Percentiles rank a stretch among this genome's conserved stretches.
Evolutionary conservation across 352 stramenopile species (phyloP).

Genomic region (Globisporangium alternatum): DNA sequence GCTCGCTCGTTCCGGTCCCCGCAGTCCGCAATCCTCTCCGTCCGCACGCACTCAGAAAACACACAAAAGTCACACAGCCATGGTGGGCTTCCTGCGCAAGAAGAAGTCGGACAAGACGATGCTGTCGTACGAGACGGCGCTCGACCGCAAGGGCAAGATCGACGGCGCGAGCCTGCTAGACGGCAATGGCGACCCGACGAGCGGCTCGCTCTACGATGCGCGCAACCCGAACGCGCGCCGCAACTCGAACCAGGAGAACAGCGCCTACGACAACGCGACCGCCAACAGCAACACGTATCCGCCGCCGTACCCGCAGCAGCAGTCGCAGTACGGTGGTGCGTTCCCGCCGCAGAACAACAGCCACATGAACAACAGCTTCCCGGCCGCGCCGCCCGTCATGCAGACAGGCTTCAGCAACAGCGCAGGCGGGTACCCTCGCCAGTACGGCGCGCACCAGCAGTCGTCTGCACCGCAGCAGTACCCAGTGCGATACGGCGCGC

Average conservation of each 20-base stretch:
- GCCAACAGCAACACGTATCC: constrained; percentile 42
- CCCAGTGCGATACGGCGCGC: constrained; percentile 15
- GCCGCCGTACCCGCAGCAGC: constrained; percentile 47
- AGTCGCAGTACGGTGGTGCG: constrained; percentile 21
- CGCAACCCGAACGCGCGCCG: constrained; percentile 30
- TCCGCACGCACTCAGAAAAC: neutral
- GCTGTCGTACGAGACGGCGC: constrained; percentile 65
- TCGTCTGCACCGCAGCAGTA: constrained; percentile 18
- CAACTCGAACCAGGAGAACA: constrained; percentile 67
- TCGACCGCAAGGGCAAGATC: constrained; percentile 83
- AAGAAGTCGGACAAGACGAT: constrained; percentile 77
- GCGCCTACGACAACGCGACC: constrained; percentile 14
- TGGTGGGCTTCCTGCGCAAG: constrained; percentile 85
- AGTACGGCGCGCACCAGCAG: constrained; percentile 37
- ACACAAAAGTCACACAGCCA: constrained; percentile 19
- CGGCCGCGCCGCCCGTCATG: constrained; percentile 14
- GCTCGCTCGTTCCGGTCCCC: neutral
- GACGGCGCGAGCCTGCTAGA: constrained; percentile 81
- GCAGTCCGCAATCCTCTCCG: constrained; percentile 4
- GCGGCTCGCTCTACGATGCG: constrained; percentile 66
- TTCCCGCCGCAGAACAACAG: constrained; percentile 16
- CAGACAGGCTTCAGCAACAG: constrained; percentile 22
- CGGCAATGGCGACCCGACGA: constrained; percentile 74
- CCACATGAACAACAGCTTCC: constrained; percentile 6
- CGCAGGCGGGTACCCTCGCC: constrained; percentile 43